Evolutionary conservation across 1,139 yeast genomes (phyloP), one percentile per base, ranked within the genome.

Genomic region (Sugiyamaella paludigena): DNA sequence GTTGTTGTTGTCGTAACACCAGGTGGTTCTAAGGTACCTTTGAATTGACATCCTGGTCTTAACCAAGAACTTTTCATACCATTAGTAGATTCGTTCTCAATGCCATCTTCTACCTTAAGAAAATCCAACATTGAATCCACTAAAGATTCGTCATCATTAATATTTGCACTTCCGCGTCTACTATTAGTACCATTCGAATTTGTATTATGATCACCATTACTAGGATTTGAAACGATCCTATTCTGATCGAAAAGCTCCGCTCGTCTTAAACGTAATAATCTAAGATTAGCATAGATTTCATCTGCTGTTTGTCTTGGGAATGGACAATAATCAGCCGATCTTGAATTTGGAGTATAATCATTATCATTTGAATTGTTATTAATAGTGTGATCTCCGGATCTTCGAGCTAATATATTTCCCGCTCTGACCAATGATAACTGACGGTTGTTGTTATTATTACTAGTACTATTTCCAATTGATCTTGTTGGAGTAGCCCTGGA

Each of bases 231-330:
- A 19, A 19, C 5, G 24, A 19, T 19, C 12, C 35, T 36, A 28
- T 42, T 35, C n/a, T 42, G 45, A 16, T 42, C 45, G 30, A 36
- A 4, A 8, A 42, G 40, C 11, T 42, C 45, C 29, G 40, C 36
- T 12, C 45, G 36, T 9, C 45, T 30, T 5, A 42, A 13, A 29
- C 45, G 34, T n/a, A 42, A 26, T 11, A 40, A 42, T 27, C 45
- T 11, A 7, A 42, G 32, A 19, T 42, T 42, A n/a, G 40, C 45
- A 28, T 42, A 42, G 26, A 42, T 19, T 42, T 42, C 45, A 12
- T 42, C 40, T 11, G 45, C 35, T 11, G 45, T 42, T 19, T 42
- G 45, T 28, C 45, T 42, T 35, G 45, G 45, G 27, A 41, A 27
- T 33, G 45, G 45, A 28, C 45, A 42, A 24, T 42, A 42, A 28